Evolutionary conservation across 2,329 filamentous ascomycete genomes (phyloP).

Genomic region (Canariomyces notabilis): DNA sequence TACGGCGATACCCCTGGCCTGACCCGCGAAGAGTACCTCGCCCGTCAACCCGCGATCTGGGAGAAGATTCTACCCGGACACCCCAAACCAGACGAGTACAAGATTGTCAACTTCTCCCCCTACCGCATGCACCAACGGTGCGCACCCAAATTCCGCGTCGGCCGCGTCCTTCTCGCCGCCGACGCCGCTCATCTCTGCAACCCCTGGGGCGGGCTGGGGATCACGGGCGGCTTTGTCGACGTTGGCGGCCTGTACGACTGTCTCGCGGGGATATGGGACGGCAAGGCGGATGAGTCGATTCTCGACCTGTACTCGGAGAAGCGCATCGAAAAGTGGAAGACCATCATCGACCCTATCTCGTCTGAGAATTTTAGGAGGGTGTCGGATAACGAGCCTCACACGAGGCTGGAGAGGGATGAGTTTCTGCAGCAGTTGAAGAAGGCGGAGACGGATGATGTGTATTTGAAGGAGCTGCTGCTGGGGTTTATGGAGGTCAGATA

Average conservation of each 20-base stretch:
- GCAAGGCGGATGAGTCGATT: conserved; percentile 39
- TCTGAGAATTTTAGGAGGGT: conserved; percentile 41
- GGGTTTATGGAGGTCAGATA: conserved; percentile 36
- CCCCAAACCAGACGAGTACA: conserved; percentile 54
- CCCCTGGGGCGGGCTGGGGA: conserved; percentile 54
- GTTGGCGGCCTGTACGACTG: conserved; percentile 58
- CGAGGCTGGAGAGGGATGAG: conserved; percentile 35
- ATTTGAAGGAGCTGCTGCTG: conserved; percentile 33
- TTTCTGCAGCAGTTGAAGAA: conserved; percentile 36
- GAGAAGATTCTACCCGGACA: conserved; percentile 54
- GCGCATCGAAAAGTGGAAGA: conserved; percentile 42
- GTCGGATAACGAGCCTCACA: conserved; percentile 36
- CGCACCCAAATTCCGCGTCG: conserved; percentile 52
- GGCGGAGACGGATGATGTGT: conserved; percentile 31
- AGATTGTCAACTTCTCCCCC: conserved; percentile 51
- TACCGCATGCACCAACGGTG: conserved; percentile 60
- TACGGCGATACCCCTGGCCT: conserved; percentile 55
- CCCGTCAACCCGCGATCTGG: conserved; percentile 51
- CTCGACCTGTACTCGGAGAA: conserved; percentile 43
- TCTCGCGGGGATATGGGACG: conserved; percentile 43
- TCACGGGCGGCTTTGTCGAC: conserved; percentile 61
- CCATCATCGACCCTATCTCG: conserved; percentile 40
- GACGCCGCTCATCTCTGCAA: conserved; percentile 57
- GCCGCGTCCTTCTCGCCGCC: conserved; percentile 51
- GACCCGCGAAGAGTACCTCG: conserved; percentile 46